Conservation (phyloP, 2,329 filamentous ascomycete species). For the Albifimbria verrucaria region DNA sequence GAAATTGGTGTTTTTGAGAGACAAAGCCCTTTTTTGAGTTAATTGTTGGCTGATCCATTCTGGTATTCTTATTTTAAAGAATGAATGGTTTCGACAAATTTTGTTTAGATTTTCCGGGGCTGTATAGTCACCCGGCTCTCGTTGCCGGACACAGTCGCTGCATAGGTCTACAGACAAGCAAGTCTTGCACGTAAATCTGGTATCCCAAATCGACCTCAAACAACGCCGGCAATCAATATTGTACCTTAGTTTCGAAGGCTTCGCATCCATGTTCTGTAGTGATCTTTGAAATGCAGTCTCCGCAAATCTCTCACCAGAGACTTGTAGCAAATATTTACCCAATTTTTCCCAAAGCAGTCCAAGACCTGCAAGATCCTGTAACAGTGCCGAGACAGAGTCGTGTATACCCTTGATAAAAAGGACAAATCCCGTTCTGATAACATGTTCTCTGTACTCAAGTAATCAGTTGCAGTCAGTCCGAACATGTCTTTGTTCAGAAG, state of each 20-base stretch:
- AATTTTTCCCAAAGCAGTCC: conserved; percentile 10
- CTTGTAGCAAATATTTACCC: conserved; percentile 10
- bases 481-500: conserved; percentile 11
- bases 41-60: too few species aligned
- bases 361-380: conserved; percentile 5
- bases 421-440: too few species aligned
- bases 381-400: conserved; percentile 6
- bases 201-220: conserved; percentile 3
- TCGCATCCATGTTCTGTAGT: conserved; percentile 5
- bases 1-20: too few species aligned
- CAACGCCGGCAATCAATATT: conserved; percentile 9
- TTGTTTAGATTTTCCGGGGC: too few species aligned
- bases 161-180: conserved; percentile 10
- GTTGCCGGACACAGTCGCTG: conserved; percentile 8
- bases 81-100: too few species aligned
- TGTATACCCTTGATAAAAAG: conserved; percentile 9
- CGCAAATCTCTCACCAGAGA: conserved; percentile 9
- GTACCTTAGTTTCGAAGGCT: conserved; percentile 8
- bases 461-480: conserved; percentile 9
- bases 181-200: conserved; percentile 7
- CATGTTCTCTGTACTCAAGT: too few species aligned
- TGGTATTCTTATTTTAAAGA: too few species aligned
- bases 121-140: too few species aligned
- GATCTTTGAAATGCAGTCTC: conserved; percentile 10
- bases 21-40: too few species aligned